These are phyloP conservation scores for Russula griseocarnosa DNA, from an alignment of 768 basidiomycete species.

Conservation along the genomic window DNA sequence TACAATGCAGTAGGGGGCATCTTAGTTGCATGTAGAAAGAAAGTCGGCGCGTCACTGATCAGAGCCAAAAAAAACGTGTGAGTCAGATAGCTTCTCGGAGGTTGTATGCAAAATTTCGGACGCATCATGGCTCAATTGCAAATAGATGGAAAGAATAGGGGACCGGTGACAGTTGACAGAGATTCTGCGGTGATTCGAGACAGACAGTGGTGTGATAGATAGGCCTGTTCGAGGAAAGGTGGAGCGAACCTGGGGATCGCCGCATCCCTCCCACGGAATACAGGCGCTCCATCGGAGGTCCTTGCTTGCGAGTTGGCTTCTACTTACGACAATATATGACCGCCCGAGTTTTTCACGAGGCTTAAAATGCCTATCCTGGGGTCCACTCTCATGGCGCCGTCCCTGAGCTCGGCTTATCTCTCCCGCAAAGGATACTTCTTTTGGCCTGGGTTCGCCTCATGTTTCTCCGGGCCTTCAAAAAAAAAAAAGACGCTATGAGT, in stretches of 20 bases:
- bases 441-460: slow-evolving; percentile 1
- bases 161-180: not conserved
- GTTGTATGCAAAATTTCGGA: not conserved
- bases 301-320: not conserved
- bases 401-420: not conserved
- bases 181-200: not conserved
- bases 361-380: not conserved
- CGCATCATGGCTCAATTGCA: not conserved
- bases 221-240: not conserved
- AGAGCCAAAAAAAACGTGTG: not conserved
- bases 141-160: no score
- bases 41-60: no score
- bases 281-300: not conserved
- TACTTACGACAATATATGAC: not conserved
- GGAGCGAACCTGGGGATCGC: not conserved
- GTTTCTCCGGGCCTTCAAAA: slow-evolving; percentile 3
- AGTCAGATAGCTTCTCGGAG: not conserved
- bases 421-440: not conserved
- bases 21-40: no score
- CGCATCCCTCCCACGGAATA: not conserved
- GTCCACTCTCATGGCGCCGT: not conserved
- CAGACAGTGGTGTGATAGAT: not conserved
- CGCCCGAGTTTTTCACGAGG: not conserved
- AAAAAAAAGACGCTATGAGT: not conserved
- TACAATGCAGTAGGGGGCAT: no score